Evolutionary conservation across 1,284 basidiomycete species (phyloP).

Genomic region (Boletellus sp.): DNA sequence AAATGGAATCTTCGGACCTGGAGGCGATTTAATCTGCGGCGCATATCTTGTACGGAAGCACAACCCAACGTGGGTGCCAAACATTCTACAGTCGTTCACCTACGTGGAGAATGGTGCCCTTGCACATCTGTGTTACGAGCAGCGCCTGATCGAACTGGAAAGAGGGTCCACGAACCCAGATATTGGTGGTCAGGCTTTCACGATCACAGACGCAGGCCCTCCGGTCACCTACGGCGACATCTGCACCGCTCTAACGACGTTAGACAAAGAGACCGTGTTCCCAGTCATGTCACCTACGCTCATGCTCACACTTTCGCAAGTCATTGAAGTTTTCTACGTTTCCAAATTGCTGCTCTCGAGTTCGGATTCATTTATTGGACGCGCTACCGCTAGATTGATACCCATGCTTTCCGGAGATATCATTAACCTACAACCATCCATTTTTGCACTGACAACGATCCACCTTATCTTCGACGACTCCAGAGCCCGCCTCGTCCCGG

Average conservation of each 20-base stretch:
- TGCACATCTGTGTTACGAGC: constrained; percentile 69
- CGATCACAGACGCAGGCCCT: constrained; percentile 58
- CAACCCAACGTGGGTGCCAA: constrained; percentile 61
- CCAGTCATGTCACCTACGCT: constrained; percentile 49
- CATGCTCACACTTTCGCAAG: constrained; percentile 51
- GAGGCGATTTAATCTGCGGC: constrained; percentile 65
- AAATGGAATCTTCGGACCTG: constrained; percentile 69
- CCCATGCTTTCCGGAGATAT: constrained; percentile 53
- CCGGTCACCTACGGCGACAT: constrained; percentile 60
- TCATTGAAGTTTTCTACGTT: constrained; percentile 56
- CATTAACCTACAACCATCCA: constrained; percentile 64
- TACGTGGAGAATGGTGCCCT: constrained; percentile 73
- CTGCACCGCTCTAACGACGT: constrained; percentile 46
- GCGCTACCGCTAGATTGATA: constrained; percentile 38
- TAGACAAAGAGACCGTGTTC: constrained; percentile 53
- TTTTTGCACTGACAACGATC: constrained; percentile 58
- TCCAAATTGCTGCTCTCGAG: constrained; percentile 37
- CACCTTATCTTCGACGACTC: constrained; percentile 73
- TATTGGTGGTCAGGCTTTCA: constrained; percentile 68
- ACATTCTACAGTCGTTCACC: constrained; percentile 57
- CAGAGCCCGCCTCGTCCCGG: constrained; percentile 53
- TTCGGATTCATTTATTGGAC: constrained; percentile 29
- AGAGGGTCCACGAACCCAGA: constrained; percentile 49
- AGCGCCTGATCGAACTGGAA: constrained; percentile 51
- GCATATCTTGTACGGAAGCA: constrained; percentile 54